Conservation (phyloP, 2,329 filamentous ascomycete genomes). For the Alternaria angustiovoidea region DNA sequence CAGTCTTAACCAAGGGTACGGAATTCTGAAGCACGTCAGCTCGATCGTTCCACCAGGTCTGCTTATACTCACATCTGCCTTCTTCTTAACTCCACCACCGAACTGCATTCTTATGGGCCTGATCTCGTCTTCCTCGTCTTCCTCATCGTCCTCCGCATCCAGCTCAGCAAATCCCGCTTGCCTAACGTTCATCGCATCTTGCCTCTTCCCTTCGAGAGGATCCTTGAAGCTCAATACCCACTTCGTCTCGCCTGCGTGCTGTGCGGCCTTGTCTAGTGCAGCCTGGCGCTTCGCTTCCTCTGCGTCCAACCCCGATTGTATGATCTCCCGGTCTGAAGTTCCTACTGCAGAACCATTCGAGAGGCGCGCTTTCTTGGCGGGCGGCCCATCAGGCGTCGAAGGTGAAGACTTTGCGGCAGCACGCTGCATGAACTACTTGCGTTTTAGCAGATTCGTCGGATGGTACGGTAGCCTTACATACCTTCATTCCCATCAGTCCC, state of each 20-base stretch:
- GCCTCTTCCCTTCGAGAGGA: conserved; percentile 49
- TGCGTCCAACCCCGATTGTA: conserved; percentile 70
- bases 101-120: conserved; percentile 57
- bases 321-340: conserved; percentile 62
- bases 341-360: conserved; percentile 52
- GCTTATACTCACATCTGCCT: conserved; percentile 16
- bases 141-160: conserved; percentile 52
- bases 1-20: conserved; percentile 27
- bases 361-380: conserved; percentile 70
- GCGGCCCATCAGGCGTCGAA: conserved; percentile 60
- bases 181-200: conserved; percentile 61
- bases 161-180: conserved; percentile 66
- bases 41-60: not conserved
- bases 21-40: conserved; percentile 34
- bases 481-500: conserved; percentile 89
- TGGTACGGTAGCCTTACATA: conserved; percentile 28
- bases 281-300: conserved; percentile 71
- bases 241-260: conserved; percentile 72
- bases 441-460: conserved; percentile 17
- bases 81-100: conserved; percentile 58
- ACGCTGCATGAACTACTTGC: conserved; percentile 83
- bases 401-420: conserved; percentile 70
- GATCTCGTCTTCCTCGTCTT: conserved; percentile 43
- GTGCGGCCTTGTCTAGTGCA: conserved; percentile 66
- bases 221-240: conserved; percentile 73